Conservation (phyloP, 305 asterid genomes). For the Andrographis paniculata region DNA sequence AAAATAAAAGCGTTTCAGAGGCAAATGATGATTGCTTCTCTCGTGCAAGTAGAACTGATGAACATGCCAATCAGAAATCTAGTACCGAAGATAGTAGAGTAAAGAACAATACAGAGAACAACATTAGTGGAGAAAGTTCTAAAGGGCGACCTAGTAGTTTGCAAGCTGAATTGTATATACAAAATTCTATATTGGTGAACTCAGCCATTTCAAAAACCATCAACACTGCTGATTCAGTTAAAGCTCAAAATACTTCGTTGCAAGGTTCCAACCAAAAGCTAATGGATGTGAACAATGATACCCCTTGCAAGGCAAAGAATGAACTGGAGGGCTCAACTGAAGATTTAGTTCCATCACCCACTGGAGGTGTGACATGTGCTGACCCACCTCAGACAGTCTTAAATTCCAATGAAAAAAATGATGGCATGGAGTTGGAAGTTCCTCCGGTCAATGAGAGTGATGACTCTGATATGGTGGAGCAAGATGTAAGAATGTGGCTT, state of each 20-base stretch:
- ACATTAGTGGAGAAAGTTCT: constrained; percentile 22
- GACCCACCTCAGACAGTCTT: constrained; percentile 27
- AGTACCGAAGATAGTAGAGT: constrained; percentile 27
- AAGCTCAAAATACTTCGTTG: constrained; percentile 23
- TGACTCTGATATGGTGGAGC: constrained; percentile 79
- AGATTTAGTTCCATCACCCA: constrained; percentile 22
- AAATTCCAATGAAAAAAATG: constrained; percentile 28
- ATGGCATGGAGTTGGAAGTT: constrained; percentile 37
- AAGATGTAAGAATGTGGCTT: constrained; percentile 69
- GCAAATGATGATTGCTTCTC: constrained; percentile 58
- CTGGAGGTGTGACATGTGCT: constrained; percentile 26
- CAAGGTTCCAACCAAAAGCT: constrained; percentile 20
- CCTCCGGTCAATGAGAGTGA: constrained; percentile 45
- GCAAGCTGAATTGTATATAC: constrained; percentile 23
- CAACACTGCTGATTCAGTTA: constrained; percentile 21
- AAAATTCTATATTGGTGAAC: constrained; percentile 18
- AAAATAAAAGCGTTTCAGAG: constrained; percentile 34
- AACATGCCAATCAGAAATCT: constrained; percentile 27
- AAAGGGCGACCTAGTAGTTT: constrained; percentile 29
- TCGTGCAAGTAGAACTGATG: constrained; percentile 36
- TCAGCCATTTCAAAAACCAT: constrained; percentile 21
- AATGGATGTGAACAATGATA: constrained; percentile 23
- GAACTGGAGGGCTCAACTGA: constrained; percentile 30
- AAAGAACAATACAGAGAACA: constrained; percentile 23
- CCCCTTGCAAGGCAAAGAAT: constrained; percentile 21